phyloP scores from a whole-genome alignment of 2,329 filamentous ascomycete genomes.

The Colletotrichum sojae region DNA sequence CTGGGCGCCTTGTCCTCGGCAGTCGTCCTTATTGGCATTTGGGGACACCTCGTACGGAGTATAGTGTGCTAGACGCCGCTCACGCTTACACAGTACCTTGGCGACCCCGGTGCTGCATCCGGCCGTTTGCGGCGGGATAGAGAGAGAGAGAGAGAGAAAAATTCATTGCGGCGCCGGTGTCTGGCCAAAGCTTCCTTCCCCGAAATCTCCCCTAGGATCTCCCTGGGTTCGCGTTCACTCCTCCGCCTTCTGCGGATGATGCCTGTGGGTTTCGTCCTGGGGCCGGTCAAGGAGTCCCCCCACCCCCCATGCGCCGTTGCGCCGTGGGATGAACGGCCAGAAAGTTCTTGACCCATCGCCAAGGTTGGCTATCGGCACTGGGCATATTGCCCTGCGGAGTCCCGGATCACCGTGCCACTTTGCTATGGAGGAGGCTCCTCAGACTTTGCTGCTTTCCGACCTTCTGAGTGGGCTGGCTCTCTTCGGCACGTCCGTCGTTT shows the following conservation, averaged over 20 bases:
- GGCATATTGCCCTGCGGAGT: constrained; percentile 38
- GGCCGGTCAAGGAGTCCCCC: constrained; percentile 29
- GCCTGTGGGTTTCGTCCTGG: constrained; percentile 16
- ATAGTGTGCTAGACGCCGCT: no score
- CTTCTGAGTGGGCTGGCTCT: constrained; percentile 20
- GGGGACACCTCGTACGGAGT: background rate
- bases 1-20: constrained; percentile 32
- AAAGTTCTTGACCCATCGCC: constrained; percentile 34
- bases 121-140: constrained; percentile 6
- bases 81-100: constrained; percentile 12
- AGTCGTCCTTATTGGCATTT: constrained; percentile 37
- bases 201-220: constrained; percentile 18
- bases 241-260: constrained; percentile 9
- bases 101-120: constrained; percentile 26
- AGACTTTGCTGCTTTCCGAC: constrained; percentile 34
- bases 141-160: background rate
- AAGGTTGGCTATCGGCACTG: constrained; percentile 39
- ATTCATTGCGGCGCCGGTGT: constrained; percentile 20
- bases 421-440: constrained; percentile 24
- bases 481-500: constrained; percentile 3
- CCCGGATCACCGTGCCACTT: constrained; percentile 31
- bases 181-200: constrained; percentile 38
- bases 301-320: constrained; percentile 11
- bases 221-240: constrained; percentile 2
- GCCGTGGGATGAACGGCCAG: constrained; percentile 26